A percentile compares a stretch with the other conserved stretches of the same genome.
These are phyloP conservation scores for Eleusine indica DNA, from an alignment of 176 grass and related monocot genomes.

Conservation along the genomic window DNA sequence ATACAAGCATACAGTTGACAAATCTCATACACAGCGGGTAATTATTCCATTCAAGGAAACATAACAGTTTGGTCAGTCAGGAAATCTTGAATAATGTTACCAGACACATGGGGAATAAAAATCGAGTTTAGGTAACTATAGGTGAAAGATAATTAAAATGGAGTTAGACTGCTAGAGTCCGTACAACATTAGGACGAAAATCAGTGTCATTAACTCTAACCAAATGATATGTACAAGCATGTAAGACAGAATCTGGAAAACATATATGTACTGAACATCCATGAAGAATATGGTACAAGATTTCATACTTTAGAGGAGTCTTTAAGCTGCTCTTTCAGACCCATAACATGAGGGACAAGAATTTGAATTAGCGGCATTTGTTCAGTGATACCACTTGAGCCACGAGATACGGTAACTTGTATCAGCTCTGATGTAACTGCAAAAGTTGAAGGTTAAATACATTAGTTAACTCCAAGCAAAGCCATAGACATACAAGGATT, in stretches of 20 bases:
- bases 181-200: slow-evolving; percentile 2
- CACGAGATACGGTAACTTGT: slow-evolving; percentile 81
- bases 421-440: slow-evolving; percentile 96
- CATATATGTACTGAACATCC: not conserved
- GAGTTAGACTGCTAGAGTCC: not conserved
- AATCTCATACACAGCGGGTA: not conserved
- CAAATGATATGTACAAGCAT: not conserved
- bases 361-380: slow-evolving; percentile 90
- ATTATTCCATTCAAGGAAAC: not conserved
- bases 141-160: slow-evolving; percentile 3
- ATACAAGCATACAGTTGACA: not conserved
- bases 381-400: slow-evolving; percentile 56
- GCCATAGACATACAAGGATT: not conserved
- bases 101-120: not conserved
- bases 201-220: not conserved
- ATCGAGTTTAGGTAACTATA: not conserved
- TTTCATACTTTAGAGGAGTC: slow-evolving; percentile 80
- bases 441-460: slow-evolving; percentile 28
- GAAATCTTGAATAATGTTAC: not conserved
- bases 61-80: not conserved
- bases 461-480: slow-evolving; percentile 41
- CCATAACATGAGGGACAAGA: slow-evolving; percentile 85
- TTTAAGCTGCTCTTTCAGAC: slow-evolving; percentile 87
- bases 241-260: slow-evolving; percentile 27
- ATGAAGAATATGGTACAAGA: slow-evolving; percentile 15